These are phyloP conservation scores for Planoprotostelium fungivorum DNA, from an alignment of 78 protist genomes.

Conservation along the genomic window DNA sequence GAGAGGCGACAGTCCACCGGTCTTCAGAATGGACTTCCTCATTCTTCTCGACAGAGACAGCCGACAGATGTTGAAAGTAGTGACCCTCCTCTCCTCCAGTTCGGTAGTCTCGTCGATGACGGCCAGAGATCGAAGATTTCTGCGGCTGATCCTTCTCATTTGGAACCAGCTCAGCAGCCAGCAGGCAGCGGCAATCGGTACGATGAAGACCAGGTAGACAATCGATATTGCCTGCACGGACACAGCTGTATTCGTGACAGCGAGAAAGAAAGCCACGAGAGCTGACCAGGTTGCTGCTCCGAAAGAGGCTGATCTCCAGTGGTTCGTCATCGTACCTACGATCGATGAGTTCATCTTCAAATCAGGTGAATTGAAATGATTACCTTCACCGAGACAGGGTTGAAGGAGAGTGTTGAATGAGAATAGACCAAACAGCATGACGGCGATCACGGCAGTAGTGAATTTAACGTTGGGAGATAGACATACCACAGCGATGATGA, in stretches of 20 bases:
- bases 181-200: neutral
- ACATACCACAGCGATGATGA: neutral
- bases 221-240: neutral
- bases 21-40: neutral
- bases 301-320: neutral
- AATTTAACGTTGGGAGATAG: neutral
- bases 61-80: neutral
- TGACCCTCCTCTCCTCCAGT: neutral
- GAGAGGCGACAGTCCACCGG: neutral
- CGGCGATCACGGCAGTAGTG: neutral
- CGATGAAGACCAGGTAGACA: neutral
- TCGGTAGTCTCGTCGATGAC: neutral
- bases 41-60: neutral
- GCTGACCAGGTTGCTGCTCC: neutral
- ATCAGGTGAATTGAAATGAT: too few relatives aligned
- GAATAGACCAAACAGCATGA: neutral
- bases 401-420: neutral
- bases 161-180: neutral
- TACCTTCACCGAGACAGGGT: neutral
- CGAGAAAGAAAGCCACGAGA: neutral
- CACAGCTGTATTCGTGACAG: neutral
- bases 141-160: neutral
- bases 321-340: neutral
- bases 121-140: neutral
- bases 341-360: neutral